phyloP scores from a whole-genome alignment of 202 grass and related monocot species.

The Carex arenaria region DNA sequence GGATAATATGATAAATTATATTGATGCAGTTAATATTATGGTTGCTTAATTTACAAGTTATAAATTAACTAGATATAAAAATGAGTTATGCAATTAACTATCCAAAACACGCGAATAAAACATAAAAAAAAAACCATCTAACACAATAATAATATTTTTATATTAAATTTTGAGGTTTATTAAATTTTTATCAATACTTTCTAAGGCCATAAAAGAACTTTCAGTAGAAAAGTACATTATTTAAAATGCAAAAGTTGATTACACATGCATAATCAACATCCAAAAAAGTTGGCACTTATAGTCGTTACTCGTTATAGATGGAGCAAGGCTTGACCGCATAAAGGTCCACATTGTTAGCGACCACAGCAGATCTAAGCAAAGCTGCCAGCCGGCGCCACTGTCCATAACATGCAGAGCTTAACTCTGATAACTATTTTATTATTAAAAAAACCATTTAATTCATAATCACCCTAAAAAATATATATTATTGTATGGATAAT shows the following conservation, averaged over 20 bases:
- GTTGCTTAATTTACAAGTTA: no score
- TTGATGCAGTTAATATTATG: no score
- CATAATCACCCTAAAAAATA: neutral
- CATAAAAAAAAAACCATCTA: neutral
- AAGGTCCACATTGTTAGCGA: no score
- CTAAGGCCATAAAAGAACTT: neutral
- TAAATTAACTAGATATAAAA: neutral
- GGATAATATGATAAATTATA: no score
- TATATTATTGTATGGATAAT: neutral
- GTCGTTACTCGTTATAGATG: neutral
- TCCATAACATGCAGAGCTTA: conserved; percentile 19
- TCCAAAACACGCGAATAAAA: no score
- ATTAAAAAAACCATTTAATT: neutral
- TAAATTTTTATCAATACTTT: neutral
- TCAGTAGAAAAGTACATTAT: neutral
- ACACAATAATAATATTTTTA: no score
- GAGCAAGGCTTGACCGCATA: neutral
- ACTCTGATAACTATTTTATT: neutral
- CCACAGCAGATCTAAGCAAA: neutral
- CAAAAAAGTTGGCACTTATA: neutral
- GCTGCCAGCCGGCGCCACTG: neutral
- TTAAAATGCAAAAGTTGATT: no score
- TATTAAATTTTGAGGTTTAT: neutral
- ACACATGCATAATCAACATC: neutral
- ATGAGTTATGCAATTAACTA: neutral